phyloP scores from a whole-genome alignment of 352 stramenopile species.

The Phytophthora syringae region DNA sequence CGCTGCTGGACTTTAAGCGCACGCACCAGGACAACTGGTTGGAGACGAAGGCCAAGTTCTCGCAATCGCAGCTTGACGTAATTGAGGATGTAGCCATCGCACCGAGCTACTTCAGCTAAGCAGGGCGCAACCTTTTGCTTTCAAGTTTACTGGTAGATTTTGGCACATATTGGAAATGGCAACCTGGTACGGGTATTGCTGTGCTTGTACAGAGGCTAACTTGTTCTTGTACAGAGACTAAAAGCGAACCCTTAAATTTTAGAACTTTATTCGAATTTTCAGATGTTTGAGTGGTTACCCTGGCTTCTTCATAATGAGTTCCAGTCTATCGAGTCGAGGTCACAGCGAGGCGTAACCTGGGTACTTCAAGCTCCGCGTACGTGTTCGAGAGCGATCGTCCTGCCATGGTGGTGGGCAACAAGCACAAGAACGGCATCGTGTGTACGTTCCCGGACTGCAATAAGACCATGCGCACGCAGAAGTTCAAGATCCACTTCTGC shows the following conservation, averaged over 20 bases:
- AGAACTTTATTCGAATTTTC: not conserved
- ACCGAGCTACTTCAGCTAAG: constrained; percentile 69
- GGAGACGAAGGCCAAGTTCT: constrained; percentile 73
- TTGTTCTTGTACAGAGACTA: constrained; percentile 31
- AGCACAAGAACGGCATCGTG: constrained; percentile 91
- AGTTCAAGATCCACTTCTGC: constrained; percentile 88
- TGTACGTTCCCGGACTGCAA: constrained; percentile 83
- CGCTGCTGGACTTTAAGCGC: constrained; percentile 83
- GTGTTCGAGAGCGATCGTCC: not conserved
- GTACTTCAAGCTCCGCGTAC: constrained; percentile 12
- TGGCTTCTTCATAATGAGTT: not conserved
- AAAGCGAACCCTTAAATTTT: constrained; percentile 20
- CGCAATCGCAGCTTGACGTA: constrained; percentile 64
- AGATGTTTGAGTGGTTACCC: not conserved
- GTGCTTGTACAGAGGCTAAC: no score
- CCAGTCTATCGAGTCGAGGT: not conserved
- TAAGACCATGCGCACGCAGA: constrained; percentile 88
- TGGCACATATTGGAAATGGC: no score
- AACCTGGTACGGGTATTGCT: no score
- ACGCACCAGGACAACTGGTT: constrained; percentile 88
- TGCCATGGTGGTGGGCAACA: constrained; percentile 75
- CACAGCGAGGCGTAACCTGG: constrained; percentile 16
- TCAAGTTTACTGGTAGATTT: no score
- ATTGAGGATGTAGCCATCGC: constrained; percentile 84
- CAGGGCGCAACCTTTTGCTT: not conserved